phyloP scores from a whole-genome alignment of 345 rosid species.

The Corymbia maculata region DNA sequence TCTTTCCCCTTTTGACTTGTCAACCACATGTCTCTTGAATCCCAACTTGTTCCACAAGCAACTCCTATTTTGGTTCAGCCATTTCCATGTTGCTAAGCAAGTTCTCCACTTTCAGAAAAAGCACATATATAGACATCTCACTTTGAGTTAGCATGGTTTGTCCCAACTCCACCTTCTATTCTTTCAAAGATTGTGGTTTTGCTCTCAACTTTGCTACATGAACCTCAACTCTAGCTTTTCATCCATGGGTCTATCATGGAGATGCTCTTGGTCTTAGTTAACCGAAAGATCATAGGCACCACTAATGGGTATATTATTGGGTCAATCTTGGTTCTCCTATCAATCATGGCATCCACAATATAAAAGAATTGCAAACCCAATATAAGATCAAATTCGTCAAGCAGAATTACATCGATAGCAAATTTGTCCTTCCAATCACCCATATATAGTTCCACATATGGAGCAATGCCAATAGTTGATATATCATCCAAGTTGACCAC shows the following conservation, averaged over 20 bases:
- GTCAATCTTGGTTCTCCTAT: too few relatives aligned
- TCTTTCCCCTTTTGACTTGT: neutral
- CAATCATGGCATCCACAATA: neutral
- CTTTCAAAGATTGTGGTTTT: neutral
- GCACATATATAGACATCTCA: neutral
- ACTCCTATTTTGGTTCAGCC: neutral
- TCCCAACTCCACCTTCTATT: neutral
- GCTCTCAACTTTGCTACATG: neutral
- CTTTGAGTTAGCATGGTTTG: neutral
- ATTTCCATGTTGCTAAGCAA: neutral
- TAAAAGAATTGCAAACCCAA: too few relatives aligned
- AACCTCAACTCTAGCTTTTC: neutral
- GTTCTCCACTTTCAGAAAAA: too few relatives aligned
- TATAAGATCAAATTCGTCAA: too few relatives aligned
- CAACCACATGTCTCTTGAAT: accelerated
- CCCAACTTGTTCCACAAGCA: neutral
- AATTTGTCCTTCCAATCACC: neutral
- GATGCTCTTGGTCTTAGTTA: neutral
- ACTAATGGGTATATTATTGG: neutral
- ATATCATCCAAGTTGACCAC: neutral
- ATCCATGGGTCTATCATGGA: neutral
- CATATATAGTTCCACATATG: accelerated
- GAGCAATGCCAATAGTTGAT: neutral
- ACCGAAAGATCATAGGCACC: accelerated
- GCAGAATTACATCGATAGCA: too few relatives aligned